Base-by-base conservation (phyloP, 371 early-diverging fungal species). In the Mucor circinelloides region DNA sequence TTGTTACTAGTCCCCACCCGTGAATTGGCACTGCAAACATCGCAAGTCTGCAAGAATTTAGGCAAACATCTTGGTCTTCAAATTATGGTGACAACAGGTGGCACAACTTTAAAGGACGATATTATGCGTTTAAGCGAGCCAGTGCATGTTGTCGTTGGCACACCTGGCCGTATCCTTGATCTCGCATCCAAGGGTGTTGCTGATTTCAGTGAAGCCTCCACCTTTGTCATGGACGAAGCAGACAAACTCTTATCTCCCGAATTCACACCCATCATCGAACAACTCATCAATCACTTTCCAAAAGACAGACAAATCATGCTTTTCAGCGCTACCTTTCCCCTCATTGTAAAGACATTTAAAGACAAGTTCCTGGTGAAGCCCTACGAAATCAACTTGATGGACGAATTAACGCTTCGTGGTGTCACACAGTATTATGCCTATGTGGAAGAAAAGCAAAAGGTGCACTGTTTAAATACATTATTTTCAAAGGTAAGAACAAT, bases 351-450 rank as follows among this genome's bases (percentile, higher is more conserved):
- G 81, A 80, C 81, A 48, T 99, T 98, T 84, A 96, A 96, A 77
- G 97, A 97, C 72, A 93, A 92, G 72, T 94, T 89, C 71, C 85
- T 99, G 76, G 80, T 85, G 64, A 94, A 95, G 75, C 95, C 98
- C 17, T 95, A 97, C 72, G 97, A 97, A 78, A 96, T 99, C 77
- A 98, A 98, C 71, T 83, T 99, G 50, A 99, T 99, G 98, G 98
- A 98, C 68, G 99, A 99, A 78, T 89, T 99, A 48, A 97, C 98
- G 3, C 88, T 99, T 66, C 89, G 91, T 60, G 99, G 99, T 70
- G 91, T 99, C 17, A 97, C 97, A 8, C 99, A 99, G 75, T 99
- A 95, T 83, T 99, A 99, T 80, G 98, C 97, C 21, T 97, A 91
- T 80, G 99, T 99, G 6, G 97, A 98, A 78, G 95, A 96, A 75